Percentiles rank a stretch among this genome's conserved stretches.
Conservation (phyloP, 73 alveolate species). For the Effrenium voratum region DNA sequence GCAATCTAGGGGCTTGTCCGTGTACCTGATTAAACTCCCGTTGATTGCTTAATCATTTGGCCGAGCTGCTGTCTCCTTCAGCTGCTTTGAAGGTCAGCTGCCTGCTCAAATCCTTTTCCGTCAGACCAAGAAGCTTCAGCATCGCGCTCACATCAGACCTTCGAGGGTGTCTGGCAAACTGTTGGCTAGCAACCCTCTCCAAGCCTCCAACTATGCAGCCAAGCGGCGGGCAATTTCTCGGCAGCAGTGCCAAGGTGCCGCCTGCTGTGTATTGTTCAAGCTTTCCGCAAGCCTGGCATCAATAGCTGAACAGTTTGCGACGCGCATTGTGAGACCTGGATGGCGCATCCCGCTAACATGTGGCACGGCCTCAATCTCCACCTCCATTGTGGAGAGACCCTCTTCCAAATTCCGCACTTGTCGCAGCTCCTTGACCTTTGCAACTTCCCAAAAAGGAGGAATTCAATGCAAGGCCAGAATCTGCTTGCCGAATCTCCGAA, state of each 20-base stretch:
- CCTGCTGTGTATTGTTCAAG: conserved; percentile 67
- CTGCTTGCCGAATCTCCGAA: background rate
- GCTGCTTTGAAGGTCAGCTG: conserved; percentile 78
- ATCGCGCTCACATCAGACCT: conserved; percentile 46
- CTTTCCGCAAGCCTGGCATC: conserved; percentile 25
- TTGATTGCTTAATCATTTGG: background rate
- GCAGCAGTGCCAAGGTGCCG: conserved; percentile 52
- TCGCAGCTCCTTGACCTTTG: conserved; percentile 46
- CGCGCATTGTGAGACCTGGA: background rate
- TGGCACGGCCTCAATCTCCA: conserved; percentile 63
- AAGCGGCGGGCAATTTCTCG: conserved; percentile 29
- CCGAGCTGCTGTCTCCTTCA: conserved; percentile 22
- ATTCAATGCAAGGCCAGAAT: background rate
- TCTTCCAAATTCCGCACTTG: conserved; percentile 64
- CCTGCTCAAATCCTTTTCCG: conserved; percentile 53
- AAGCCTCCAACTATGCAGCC: background rate
- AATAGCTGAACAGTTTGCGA: background rate
- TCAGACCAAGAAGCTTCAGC: conserved; percentile 50
- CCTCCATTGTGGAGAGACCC: conserved; percentile 85
- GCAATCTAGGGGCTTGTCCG: background rate
- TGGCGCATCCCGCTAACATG: background rate
- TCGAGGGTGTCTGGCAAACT: background rate
- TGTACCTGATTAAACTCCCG: background rate
- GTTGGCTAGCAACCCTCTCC: background rate
- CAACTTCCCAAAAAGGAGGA: background rate